Base-by-base conservation (phyloP, 257 asterid species). In the Solanum appendiculatum region DNA sequence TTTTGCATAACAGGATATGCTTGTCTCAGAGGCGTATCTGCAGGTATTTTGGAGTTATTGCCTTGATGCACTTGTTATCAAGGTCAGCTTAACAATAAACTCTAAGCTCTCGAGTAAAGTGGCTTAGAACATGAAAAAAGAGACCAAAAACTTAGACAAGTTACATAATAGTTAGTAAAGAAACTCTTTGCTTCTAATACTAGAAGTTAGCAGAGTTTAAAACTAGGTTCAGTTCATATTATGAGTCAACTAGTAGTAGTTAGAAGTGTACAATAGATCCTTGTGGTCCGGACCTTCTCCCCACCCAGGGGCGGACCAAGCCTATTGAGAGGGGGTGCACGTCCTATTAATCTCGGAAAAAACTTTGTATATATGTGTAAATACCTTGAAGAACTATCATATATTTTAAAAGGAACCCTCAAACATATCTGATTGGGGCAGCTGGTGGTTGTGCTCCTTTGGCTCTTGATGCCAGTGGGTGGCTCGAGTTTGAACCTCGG, bases 11-110 rank as follows among this genome's bases (percentile, higher is more conserved):
- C 97, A 93, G 85, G 90, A 91, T 39, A 97, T 92, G 92, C 88
- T 93, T 68, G 98, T 90, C 87, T 95, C 98, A 25, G 94, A 84
- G 20, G 98, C 97, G 90, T 93, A 94, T 86, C 99, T 97, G 92
- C 91, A 92, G 12, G n/a, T 86, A 63, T 70, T 29, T 72, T 36
- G 18, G 64, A 88, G 87, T 64, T 37, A 87, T 70, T 48, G 56
- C 34, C 36, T 70, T 9, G 72, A 31, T 63, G 58, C 31, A 14
- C 8, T n/a, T 81, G 60, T 4, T 18, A 20, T 34, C 84, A 16
- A 48, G 23, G n/a, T 64, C 36, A 73, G 66, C 21, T 66, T 40
- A 66, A 83, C 56, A 23, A 74, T 36, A 31, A n/a, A 36, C 25
- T 44, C 40, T 78, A 78, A 48, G 16, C 18, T n/a, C 40, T 78